Percentiles rank a stretch among this genome's conserved stretches.
phyloP scores from a whole-genome alignment of 2,329 filamentous ascomycete genomes.

The Colletotrichum spaethianum region DNA sequence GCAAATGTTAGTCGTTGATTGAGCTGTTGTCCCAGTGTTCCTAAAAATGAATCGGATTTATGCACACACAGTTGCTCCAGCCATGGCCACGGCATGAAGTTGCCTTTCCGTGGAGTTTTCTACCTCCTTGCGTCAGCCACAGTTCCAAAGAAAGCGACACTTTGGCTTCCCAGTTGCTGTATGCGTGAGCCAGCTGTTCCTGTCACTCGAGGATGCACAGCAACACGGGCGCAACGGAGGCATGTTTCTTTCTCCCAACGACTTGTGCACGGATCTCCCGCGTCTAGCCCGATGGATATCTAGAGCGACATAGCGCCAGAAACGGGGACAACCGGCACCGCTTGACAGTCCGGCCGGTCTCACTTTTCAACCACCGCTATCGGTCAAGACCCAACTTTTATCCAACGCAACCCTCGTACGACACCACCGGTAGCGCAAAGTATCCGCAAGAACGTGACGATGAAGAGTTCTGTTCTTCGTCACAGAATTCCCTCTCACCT shows the following conservation, averaged over 20 bases:
- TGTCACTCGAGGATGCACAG: background rate
- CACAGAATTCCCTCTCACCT: too few relatives aligned
- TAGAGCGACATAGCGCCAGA: conserved; percentile 18
- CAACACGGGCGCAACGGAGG: background rate
- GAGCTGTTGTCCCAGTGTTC: conserved; percentile 3
- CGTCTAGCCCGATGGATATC: conserved; percentile 23
- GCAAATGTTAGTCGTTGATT: conserved; percentile 1
- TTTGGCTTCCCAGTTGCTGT: background rate
- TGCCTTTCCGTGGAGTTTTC: background rate
- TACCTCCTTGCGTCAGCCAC: conserved; percentile 7
- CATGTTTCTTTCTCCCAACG: background rate
- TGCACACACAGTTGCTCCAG: conserved; percentile 11
- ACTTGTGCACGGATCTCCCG: conserved; percentile 27
- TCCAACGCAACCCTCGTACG: conserved; percentile 15
- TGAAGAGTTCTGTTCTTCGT: background rate
- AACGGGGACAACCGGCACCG: conserved; percentile 35
- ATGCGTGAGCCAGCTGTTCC: background rate
- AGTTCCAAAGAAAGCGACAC: background rate
- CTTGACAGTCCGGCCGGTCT: conserved; percentile 22
- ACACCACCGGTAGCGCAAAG: conserved; percentile 1
- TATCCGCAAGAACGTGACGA: background rate
- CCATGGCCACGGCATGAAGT: background rate
- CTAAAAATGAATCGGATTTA: conserved; percentile 23
- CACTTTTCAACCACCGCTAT: conserved; percentile 29
- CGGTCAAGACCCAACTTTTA: conserved; percentile 23